A percentile compares a stretch with the other conserved stretches of the same genome.
Conservation (phyloP, 176 grass and related monocot species). For the Ananas comosus region DNA sequence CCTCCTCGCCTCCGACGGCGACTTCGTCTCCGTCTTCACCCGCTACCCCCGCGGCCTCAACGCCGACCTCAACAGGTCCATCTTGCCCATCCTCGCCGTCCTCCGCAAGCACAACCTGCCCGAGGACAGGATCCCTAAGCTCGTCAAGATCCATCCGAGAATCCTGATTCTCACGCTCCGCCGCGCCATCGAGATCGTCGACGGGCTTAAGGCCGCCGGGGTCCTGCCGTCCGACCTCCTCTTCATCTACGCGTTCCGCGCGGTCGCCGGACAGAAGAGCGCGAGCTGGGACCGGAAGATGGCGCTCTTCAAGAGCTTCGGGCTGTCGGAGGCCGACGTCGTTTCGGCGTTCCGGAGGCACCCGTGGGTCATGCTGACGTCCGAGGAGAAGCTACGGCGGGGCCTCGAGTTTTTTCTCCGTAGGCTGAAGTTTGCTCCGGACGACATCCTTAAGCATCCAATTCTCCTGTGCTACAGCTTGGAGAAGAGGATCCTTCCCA, state of each 20-base stretch:
- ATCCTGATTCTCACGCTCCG: constrained; percentile 10
- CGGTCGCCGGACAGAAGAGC: constrained; percentile 11
- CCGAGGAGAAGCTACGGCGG: constrained; percentile 22
- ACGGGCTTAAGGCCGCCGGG: constrained; percentile 7
- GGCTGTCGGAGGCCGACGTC: constrained; percentile 22
- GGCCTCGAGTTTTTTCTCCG: constrained; percentile 26
- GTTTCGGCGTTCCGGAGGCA: constrained; percentile 23
- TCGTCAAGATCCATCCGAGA: constrained; percentile 16
- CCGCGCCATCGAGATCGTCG: constrained; percentile 16
- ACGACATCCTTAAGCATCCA: constrained; percentile 12
- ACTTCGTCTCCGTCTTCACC: constrained; percentile 19
- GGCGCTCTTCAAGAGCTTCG: constrained; percentile 19
- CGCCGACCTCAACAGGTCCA: neutral
- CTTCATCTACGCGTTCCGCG: constrained; percentile 4
- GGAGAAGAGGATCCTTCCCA: constrained; percentile 37
- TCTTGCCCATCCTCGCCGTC: neutral
- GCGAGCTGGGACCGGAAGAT: constrained; percentile 25
- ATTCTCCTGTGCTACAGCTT: constrained; percentile 17
- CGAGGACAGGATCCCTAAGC: constrained; percentile 2
- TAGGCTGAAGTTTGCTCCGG: constrained; percentile 20
- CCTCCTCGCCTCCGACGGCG: constrained; percentile 19
- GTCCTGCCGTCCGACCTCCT: neutral
- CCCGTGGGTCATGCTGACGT: neutral
- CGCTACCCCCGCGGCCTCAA: constrained; percentile 1
- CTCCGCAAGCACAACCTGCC: constrained; percentile 18